A percentile compares a stretch with the other conserved stretches of the same genome.
Evolutionary conservation across 108 stramenopile genomes (phyloP).

Genomic region (Schizochytrium sp.): DNA sequence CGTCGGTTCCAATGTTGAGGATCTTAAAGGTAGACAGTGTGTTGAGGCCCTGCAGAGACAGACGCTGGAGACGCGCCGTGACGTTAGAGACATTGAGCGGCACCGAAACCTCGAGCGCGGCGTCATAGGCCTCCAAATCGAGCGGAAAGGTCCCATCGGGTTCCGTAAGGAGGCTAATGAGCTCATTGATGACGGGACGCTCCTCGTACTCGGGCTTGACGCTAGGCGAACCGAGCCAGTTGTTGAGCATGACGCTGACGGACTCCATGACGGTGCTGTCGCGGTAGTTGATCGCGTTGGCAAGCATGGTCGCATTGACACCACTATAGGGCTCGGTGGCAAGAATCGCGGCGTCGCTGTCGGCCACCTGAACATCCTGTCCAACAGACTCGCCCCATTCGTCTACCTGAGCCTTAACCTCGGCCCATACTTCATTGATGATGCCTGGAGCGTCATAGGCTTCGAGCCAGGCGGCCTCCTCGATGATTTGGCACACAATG

Average conservation of each 20-base stretch:
- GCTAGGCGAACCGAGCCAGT: not conserved
- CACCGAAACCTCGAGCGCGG: not conserved
- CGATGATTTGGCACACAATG: not conserved
- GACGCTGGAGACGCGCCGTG: not conserved
- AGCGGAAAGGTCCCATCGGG: not conserved
- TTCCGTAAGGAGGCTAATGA: not conserved
- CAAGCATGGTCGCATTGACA: not conserved
- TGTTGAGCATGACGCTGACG: not conserved
- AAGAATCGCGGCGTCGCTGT: not conserved
- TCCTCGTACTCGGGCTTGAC: not conserved
- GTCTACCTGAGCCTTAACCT: not conserved
- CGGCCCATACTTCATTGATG: not conserved
- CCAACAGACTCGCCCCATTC: not conserved
- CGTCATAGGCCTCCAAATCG: not conserved
- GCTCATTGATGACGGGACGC: not conserved
- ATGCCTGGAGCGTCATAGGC: not conserved
- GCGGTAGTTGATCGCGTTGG: not conserved
- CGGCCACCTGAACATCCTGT: not conserved
- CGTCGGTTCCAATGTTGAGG: not conserved
- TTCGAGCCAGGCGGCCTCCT: not conserved
- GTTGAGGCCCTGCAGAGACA: not conserved
- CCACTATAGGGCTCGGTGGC: not conserved
- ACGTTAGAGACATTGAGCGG: not conserved
- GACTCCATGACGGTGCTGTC: not conserved
- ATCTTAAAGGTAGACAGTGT: not conserved